phyloP scores from a whole-genome alignment of 345 rosid species.

The Euphorbia lathyris region DNA sequence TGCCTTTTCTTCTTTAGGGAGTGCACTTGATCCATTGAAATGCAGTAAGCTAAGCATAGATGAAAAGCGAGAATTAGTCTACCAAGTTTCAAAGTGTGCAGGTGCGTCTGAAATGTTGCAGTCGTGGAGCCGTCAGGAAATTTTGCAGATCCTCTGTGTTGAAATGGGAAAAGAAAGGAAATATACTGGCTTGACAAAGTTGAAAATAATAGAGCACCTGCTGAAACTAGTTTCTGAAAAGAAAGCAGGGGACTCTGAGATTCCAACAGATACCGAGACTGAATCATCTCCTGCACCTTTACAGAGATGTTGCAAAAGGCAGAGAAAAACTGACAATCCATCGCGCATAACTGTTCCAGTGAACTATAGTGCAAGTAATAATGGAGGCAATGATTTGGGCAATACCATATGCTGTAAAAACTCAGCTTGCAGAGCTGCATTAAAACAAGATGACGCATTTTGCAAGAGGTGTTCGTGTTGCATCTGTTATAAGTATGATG shows the following conservation, averaged over 20 bases:
- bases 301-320: constrained; percentile 53
- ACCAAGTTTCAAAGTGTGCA: constrained; percentile 66
- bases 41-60: constrained; percentile 48
- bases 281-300: constrained; percentile 33
- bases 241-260: constrained; percentile 42
- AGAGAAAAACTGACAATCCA: constrained; percentile 62
- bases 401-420: constrained; percentile 60
- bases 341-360: constrained; percentile 45
- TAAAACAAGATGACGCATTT: constrained; percentile 54
- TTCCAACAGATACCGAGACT: constrained; percentile 30
- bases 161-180: constrained; percentile 99
- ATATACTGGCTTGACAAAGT: constrained; percentile 85
- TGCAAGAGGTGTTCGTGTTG: constrained; percentile 95
- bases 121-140: constrained; percentile 94
- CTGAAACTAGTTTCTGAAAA: constrained; percentile 71
- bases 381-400: constrained; percentile 27
- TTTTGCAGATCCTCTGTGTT: constrained; percentile 79
- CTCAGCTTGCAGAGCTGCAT: constrained; percentile 76
- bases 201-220: constrained; percentile 88
- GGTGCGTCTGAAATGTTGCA: constrained; percentile 69
- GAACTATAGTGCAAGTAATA: constrained; percentile 25
- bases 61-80: constrained; percentile 81
- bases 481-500: constrained; percentile 74
- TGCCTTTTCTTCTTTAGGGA: constrained; percentile 1
- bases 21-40: constrained; percentile 25